Evolutionary conservation across 257 asterid species (phyloP).

Genomic region (Orobanche coerulescens): DNA sequence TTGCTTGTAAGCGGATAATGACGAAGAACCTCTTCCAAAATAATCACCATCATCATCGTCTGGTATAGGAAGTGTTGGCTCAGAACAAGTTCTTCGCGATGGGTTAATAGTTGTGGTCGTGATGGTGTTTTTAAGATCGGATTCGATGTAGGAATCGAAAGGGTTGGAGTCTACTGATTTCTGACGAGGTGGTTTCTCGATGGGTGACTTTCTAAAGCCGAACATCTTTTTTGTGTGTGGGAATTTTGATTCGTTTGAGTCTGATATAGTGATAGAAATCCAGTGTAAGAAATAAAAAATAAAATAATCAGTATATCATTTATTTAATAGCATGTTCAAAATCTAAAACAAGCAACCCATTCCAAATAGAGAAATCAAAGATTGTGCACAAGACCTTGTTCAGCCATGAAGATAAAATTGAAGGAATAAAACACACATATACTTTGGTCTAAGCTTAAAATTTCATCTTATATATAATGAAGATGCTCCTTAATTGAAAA

Average conservation of each 20-base stretch:
- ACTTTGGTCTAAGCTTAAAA: background rate
- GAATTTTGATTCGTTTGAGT: background rate
- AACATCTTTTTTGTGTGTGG: slow-evolving; percentile 40
- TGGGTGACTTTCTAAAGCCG: slow-evolving; percentile 60
- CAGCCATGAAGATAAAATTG: no score
- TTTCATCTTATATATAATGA: background rate
- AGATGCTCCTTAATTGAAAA: background rate
- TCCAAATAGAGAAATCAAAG: no score
- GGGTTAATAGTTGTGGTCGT: no score
- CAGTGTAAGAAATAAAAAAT: background rate
- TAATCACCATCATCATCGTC: slow-evolving; percentile 36
- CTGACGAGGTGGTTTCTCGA: slow-evolving; percentile 29
- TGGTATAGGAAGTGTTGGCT: slow-evolving; percentile 40
- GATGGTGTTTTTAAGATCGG: slow-evolving; percentile 10
- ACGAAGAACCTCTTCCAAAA: slow-evolving; percentile 33
- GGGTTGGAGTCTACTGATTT: slow-evolving; percentile 28
- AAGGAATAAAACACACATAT: background rate
- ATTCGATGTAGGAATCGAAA: slow-evolving; percentile 31
- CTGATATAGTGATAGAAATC: background rate
- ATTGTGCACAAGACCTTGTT: no score
- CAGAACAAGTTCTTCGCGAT: slow-evolving; percentile 61
- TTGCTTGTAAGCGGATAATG: slow-evolving; percentile 21
- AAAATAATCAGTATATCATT: no score
- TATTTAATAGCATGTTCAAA: no score
- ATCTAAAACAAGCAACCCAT: no score